A percentile compares a stretch with the other conserved stretches of the same genome.
Conservation (phyloP, 169 alveolate genomes). For the Plasmodium ovale region DNA sequence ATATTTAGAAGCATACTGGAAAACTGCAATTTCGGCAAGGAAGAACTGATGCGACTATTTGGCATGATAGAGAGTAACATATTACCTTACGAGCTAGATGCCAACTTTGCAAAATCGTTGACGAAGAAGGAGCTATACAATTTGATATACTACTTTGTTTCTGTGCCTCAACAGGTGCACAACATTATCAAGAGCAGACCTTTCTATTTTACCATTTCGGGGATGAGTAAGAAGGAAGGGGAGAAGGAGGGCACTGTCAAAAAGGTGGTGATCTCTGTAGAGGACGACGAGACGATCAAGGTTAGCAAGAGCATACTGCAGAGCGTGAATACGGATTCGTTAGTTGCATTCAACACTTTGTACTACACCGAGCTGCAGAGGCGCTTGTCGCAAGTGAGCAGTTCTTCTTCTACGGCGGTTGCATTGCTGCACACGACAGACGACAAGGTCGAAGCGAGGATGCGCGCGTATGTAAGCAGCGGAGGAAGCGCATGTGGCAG, state of each 20-base stretch:
- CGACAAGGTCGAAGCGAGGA: not conserved
- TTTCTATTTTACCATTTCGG: not conserved
- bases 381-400: not conserved
- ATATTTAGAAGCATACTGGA: slow-evolving; percentile 19
- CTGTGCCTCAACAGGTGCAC: slow-evolving; percentile 37
- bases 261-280: not conserved
- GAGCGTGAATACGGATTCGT: not conserved
- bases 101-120: slow-evolving; percentile 6
- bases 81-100: slow-evolving; percentile 38
- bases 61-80: slow-evolving; percentile 14
- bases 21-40: slow-evolving; percentile 28
- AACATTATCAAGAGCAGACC: not conserved
- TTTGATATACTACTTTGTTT: slow-evolving; percentile 25
- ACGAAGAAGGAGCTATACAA: slow-evolving; percentile 14
- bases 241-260: not conserved
- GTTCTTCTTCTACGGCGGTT: not conserved
- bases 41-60: slow-evolving; percentile 31
- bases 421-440: not conserved
- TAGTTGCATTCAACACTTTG: not conserved
- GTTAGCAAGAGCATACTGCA: not conserved
- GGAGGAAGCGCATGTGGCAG: too few species aligned
- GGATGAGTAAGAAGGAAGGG: not conserved
- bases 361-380: not conserved
- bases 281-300: not conserved
- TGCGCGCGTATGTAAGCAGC: not conserved